Conservation (phyloP, 1,284 basidiomycete genomes). For the Ganoderma multipileum region DNA sequence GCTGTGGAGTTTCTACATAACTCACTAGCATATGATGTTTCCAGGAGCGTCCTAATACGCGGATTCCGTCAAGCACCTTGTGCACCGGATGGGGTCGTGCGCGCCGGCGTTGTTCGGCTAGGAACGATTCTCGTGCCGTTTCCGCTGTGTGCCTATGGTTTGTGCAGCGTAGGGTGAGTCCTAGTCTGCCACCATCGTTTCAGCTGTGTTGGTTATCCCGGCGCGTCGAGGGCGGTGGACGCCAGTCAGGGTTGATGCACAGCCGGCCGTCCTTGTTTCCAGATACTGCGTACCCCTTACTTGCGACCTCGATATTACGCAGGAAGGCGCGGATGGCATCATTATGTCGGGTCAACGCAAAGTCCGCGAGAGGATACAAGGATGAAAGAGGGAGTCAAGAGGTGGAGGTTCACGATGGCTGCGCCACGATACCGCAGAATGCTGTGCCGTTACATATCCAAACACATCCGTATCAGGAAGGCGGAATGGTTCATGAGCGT, state of each 20-base stretch:
- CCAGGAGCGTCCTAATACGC: neutral
- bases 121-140: neutral
- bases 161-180: neutral
- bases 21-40: neutral
- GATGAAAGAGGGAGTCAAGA: neutral
- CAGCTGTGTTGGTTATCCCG: neutral
- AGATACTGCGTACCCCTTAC: too few relatives aligned
- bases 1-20: neutral
- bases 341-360: too few relatives aligned
- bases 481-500: neutral
- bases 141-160: too few relatives aligned
- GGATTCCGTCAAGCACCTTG: neutral
- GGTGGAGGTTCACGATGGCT: neutral
- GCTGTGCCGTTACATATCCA: neutral
- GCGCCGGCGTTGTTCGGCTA: neutral
- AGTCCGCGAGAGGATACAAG: neutral
- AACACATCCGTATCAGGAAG: neutral
- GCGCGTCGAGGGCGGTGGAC: neutral
- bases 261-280: too few relatives aligned
- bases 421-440: neutral
- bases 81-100: neutral
- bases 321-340: too few relatives aligned
- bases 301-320: too few relatives aligned
- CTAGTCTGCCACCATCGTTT: neutral
- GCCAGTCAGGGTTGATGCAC: too few relatives aligned